Conservation (phyloP, 192 early-diverging fungal genomes). For the Diversispora epigaea region DNA sequence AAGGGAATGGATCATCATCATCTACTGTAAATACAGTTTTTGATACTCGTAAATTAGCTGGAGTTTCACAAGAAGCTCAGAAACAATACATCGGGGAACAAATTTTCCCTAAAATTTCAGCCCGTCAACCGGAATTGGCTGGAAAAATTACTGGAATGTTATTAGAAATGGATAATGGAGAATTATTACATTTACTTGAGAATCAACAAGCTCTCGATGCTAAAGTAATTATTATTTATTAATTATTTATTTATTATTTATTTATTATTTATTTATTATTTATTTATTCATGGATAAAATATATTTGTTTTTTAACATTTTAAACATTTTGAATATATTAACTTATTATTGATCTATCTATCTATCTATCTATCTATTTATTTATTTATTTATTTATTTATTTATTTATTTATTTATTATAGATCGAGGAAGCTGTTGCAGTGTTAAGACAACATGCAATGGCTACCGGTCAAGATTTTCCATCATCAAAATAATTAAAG, state of each 20-base stretch:
- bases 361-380: too few species aligned
- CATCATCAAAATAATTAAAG: background rate
- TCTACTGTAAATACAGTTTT: slow-evolving; percentile 23
- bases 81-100: slow-evolving; percentile 97
- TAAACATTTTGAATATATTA: background rate
- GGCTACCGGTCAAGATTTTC: slow-evolving; percentile 22
- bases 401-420: too few species aligned
- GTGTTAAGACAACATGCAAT: slow-evolving; percentile 71
- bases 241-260: background rate
- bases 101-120: slow-evolving; percentile 83
- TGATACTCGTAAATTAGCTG: slow-evolving; percentile 14
- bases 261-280: background rate
- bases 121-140: slow-evolving; percentile 71
- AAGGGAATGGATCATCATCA: slow-evolving; percentile 12
- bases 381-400: too few species aligned
- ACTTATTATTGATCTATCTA: too few species aligned
- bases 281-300: background rate
- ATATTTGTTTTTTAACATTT: background rate
- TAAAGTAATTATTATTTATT: slow-evolving; percentile 57
- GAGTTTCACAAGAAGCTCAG: slow-evolving; percentile 70
- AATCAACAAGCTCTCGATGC: slow-evolving; percentile 69
- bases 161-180: slow-evolving; percentile 96
- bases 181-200: slow-evolving; percentile 88
- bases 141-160: slow-evolving; percentile 99
- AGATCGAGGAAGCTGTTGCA: slow-evolving; percentile 71